phyloP scores from a whole-genome alignment of 768 basidiomycete genomes.

The Tulasnella sp. region DNA sequence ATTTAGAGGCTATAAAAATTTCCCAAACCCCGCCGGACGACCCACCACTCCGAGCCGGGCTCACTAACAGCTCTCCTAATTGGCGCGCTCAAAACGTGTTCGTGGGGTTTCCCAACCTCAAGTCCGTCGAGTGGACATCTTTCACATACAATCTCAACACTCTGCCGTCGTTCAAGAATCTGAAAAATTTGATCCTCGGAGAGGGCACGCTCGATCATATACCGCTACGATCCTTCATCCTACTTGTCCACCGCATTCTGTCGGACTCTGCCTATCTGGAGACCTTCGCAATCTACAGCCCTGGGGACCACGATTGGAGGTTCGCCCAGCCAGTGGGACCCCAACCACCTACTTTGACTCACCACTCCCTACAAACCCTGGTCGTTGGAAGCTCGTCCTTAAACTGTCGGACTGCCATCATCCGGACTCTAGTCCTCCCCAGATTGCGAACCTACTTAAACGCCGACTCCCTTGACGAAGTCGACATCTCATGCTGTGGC shows the following conservation, averaged over 20 bases:
- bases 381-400: not conserved
- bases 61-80: not conserved
- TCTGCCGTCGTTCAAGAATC: not conserved
- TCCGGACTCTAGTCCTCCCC: not conserved
- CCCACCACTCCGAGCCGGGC: too few species aligned
- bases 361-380: not conserved
- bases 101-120: not conserved
- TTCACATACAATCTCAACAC: too few species aligned
- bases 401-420: not conserved
- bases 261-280: not conserved
- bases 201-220: not conserved
- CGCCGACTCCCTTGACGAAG: not conserved
- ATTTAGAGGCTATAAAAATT: not conserved
- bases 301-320: not conserved
- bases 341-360: not conserved
- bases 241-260: not conserved
- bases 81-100: not conserved
- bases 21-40: not conserved
- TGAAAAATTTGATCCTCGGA: not conserved
- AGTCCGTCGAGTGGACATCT: not conserved
- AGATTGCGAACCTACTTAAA: not conserved
- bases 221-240: not conserved
- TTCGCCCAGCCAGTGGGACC: not conserved
- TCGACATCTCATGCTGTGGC: not conserved
- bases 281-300: not conserved